Percentiles rank a stretch among this genome's conserved stretches.
These are phyloP conservation scores for Skeletonema costatum DNA, from an alignment of 108 stramenopile species.

Conservation along the genomic window DNA sequence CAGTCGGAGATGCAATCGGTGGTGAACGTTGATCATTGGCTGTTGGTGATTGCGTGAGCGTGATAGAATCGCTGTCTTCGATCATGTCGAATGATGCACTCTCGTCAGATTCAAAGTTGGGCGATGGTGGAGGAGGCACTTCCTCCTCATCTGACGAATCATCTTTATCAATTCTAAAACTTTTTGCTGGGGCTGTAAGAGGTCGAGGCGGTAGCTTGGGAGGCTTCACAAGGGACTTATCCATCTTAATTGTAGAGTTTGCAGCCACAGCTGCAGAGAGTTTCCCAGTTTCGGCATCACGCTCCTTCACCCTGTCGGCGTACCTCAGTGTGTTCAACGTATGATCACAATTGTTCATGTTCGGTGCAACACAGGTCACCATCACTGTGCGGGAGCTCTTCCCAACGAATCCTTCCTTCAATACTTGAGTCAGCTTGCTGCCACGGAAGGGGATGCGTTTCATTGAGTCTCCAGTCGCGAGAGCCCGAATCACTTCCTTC, in stretches of 20 bases:
- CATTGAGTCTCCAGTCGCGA: slow-evolving; percentile 87
- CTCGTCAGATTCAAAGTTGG: not conserved
- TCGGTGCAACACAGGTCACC: slow-evolving; percentile 96
- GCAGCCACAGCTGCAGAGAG: slow-evolving; percentile 46
- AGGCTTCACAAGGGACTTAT: slow-evolving; percentile 11
- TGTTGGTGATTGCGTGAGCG: not conserved
- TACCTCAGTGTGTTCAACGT: slow-evolving; percentile 98
- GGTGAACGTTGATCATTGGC: not conserved
- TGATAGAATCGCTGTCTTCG: not conserved
- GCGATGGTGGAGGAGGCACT: slow-evolving; percentile 32
- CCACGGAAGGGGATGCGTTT: slow-evolving; percentile 96
- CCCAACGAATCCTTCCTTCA: slow-evolving; percentile 95
- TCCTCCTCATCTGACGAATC: slow-evolving; percentile 34
- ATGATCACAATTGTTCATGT: slow-evolving; percentile 94
- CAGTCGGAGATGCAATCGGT: not conserved
- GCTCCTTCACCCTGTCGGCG: slow-evolving; percentile 95
- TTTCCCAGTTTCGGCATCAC: slow-evolving; percentile 74
- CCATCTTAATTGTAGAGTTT: slow-evolving; percentile 35
- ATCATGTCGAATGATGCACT: not conserved
- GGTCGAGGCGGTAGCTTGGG: slow-evolving; percentile 28
- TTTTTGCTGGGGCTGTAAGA: slow-evolving; percentile 46
- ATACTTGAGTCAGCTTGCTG: slow-evolving; percentile 96
- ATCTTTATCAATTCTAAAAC: slow-evolving; percentile 31
- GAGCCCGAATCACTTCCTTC: slow-evolving; percentile 98
- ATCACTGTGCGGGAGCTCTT: slow-evolving; percentile 93